Evolutionary conservation across 495 filamentous ascomycete species (phyloP), one percentile per base, ranked within the genome.

Genomic region (Aspergillus affinis): DNA sequence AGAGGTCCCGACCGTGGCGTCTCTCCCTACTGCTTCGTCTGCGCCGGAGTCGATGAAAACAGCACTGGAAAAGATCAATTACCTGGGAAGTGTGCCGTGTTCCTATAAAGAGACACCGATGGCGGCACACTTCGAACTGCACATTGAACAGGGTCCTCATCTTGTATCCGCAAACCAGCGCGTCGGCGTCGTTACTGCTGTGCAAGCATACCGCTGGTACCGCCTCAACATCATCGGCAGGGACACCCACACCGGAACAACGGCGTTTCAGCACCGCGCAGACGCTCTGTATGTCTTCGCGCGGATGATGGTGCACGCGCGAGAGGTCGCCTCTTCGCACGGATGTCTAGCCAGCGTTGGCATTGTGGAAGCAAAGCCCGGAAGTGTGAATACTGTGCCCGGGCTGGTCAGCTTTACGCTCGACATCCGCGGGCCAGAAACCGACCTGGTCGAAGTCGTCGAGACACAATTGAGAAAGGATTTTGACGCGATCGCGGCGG

Each of bases 51-150:
- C 88, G 19, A 84, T 92, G 78, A 85, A 82, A 61, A 77, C 79
- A 0, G 90, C 89, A 49, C 77, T 93, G 2, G 76, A 89, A 69
- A 81, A 86, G 48, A 90, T 91, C 51, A 85, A 85, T 12, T 92
- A 90, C 60, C 74, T 91, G 2, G 90, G 89, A 41, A 60, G 65
- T 0, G 71, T 79, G 0, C 80, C 82, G 6, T 82, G 83, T 17
- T 85, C 79, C 50, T 80, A 88, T 68, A 76, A 81, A 60, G 71
- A 79, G 50, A 86, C 82, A 13, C 89, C 88, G 0, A 85, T 93
- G 76, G 90, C 84, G 18, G 90, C 90, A 2, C 89, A 92, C 68
- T 93, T 93, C 70, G 90, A 94, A 67, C 75, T 92, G 4, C 90
- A 93, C 65, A 92, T 93, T 56, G 90, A 93, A 66, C 90, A 93